These are phyloP conservation scores for Cenchrus purpureus DNA, from an alignment of 176 grass and related monocot genomes.

Conservation along the genomic window DNA sequence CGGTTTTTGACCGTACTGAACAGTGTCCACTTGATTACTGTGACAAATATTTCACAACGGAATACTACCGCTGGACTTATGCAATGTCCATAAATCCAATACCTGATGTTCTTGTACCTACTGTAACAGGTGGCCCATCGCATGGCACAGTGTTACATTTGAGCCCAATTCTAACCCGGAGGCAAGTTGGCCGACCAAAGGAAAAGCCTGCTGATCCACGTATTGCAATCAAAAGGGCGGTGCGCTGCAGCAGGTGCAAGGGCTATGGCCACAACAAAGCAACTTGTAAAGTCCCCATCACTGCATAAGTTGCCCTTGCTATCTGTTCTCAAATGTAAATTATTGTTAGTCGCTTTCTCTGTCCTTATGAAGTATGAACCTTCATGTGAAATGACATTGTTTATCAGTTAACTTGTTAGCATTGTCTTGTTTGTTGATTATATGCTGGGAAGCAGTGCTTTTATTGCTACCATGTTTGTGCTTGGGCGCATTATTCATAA, in stretches of 20 bases:
- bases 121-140: conserved; percentile 42
- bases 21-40: conserved; percentile 60
- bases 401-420: not conserved
- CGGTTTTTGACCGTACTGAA: conserved; percentile 62
- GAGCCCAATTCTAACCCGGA: conserved; percentile 63
- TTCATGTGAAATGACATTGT: conserved; percentile 14
- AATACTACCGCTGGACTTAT: conserved; percentile 70
- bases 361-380: conserved; percentile 5
- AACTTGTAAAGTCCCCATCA: conserved; percentile 73
- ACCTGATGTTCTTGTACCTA: conserved; percentile 64
- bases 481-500: not conserved
- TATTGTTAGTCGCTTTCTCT: conserved; percentile 18
- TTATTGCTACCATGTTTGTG: not conserved
- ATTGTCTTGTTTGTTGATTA: not conserved
- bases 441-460: not conserved
- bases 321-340: conserved; percentile 34
- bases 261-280: conserved; percentile 86
- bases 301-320: not conserved
- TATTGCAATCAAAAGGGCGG: conserved; percentile 70
- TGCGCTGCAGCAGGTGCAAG: conserved; percentile 82
- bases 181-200: conserved; percentile 76
- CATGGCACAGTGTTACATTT: conserved; percentile 35
- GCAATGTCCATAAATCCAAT: conserved; percentile 79
- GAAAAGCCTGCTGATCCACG: conserved; percentile 83
- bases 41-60: conserved; percentile 67